phyloP scores from a whole-genome alignment of 148 eudicot genomes.

The Linanthus parryae region DNA sequence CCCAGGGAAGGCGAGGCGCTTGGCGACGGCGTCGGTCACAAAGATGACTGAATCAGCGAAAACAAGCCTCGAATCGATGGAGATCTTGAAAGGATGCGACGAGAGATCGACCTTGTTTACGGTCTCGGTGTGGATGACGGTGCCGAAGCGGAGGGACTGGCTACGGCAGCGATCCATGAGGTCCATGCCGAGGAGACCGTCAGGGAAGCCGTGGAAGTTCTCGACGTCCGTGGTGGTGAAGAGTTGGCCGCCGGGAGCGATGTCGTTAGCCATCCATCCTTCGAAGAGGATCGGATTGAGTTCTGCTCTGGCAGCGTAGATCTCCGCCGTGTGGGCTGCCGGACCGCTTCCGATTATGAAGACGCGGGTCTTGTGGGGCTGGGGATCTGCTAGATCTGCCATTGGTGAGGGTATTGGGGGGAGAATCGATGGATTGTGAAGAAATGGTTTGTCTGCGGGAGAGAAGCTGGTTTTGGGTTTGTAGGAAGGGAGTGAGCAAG shows the following conservation, averaged over 20 bases:
- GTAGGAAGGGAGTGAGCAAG: too few relatives aligned
- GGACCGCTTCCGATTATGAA: constrained; percentile 91
- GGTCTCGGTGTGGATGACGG: constrained; percentile 57
- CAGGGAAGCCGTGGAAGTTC: constrained; percentile 84
- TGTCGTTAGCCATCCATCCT: constrained; percentile 89
- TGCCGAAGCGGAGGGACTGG: constrained; percentile 55
- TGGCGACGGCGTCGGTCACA: constrained; percentile 78
- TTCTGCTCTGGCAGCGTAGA: constrained; percentile 82
- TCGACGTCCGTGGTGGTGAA: constrained; percentile 89
- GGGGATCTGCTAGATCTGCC: too few relatives aligned
- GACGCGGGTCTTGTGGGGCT: too few relatives aligned
- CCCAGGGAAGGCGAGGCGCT: constrained; percentile 46
- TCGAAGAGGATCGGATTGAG: constrained; percentile 76
- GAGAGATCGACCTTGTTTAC: constrained; percentile 49
- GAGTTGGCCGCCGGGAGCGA: constrained; percentile 91
- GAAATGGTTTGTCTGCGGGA: too few relatives aligned
- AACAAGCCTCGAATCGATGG: constrained; percentile 31
- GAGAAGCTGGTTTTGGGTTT: too few relatives aligned
- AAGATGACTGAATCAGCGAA: constrained; percentile 64
- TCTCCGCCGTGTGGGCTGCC: constrained; percentile 88
- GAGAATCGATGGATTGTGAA: too few relatives aligned
- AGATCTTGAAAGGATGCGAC: constrained; percentile 36
- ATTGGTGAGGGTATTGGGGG: too few relatives aligned
- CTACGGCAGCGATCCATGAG: constrained; percentile 46
- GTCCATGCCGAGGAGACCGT: constrained; percentile 47